Evolutionary conservation across 768 basidiomycete genomes (phyloP), one percentile per base, ranked within the genome.

Genomic region (Pisolithus albus): DNA sequence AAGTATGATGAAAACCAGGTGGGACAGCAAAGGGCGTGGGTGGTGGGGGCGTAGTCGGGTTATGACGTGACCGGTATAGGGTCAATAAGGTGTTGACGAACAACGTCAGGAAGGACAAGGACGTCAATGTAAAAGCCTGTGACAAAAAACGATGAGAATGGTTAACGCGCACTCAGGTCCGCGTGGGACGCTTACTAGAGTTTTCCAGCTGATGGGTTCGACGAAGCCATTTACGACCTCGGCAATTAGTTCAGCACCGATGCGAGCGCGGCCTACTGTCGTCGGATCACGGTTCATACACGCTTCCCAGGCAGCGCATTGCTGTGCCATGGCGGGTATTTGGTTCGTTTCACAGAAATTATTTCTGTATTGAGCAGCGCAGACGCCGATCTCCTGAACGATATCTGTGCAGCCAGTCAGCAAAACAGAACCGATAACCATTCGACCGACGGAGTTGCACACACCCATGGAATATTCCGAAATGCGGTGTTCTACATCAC

Each of bases 201-300:
- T 93, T 72, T 94, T 96, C 92, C 93, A 97, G 66, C 88, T 92
- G 70, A 99, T 94, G 46, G 88, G 88, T 64, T 99, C 95, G 13
- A 98, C 89, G 64, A 99, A 99, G 1, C 91, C 84, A 65, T 97
- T 96, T 55, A 97, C 84, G 41, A 97, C 88, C 63, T 96, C 94
- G 48, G 92, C 95, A 68, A 98, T 85, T 52, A 96, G 82, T 75
- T 97, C 92, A 52, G 94, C 93, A 41, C 88, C 84, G 57, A 99
- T 86, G 60, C 81, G 84, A 53, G 92, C 90, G 52, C 92, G 87
- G 1, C 92, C 92, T 39, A 94, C 81, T 38, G 86, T 83, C 18
- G 84, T 83, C 50, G 94, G 92, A 74, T 97, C 94, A 53, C 90
- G 84, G 69, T 88, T 85, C 94, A 96, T 95, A 65, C 93, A 97